Evolutionary conservation across 1,139 yeast genomes (phyloP).

Genomic region (Yarrowia galli): DNA sequence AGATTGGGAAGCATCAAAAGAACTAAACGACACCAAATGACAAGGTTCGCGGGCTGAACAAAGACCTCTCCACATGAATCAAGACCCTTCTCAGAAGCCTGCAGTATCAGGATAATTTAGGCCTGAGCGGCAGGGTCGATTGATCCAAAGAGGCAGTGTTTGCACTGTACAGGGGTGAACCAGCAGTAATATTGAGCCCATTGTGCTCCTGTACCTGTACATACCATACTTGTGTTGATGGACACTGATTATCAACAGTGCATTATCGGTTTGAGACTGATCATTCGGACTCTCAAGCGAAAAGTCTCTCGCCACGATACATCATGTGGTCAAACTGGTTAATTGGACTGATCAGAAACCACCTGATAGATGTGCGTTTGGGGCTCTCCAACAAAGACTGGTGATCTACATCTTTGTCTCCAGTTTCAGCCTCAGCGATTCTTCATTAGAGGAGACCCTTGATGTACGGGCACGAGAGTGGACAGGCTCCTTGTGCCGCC

Average conservation of each 20-base stretch:
- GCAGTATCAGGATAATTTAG: slow-evolving; percentile 1
- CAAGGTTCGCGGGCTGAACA: background rate
- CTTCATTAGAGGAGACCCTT: background rate
- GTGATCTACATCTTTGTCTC: background rate
- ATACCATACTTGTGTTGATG: too few relatives aligned
- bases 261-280: background rate
- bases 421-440: slow-evolving; percentile 9
- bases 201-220: too few relatives aligned
- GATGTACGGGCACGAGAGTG: background rate
- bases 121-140: background rate
- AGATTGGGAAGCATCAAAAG: background rate
- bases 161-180: background rate
- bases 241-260: too few relatives aligned
- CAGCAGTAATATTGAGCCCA: background rate
- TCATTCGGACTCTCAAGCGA: background rate
- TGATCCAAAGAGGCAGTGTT: background rate
- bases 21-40: background rate
- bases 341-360: background rate
- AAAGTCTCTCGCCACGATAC: background rate
- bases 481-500: background rate
- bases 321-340: background rate
- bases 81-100: background rate
- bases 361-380: slow-evolving; percentile 7
- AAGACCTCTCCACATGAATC: background rate
- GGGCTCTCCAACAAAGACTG: background rate